phyloP scores from a whole-genome alignment of 176 grass and related monocot genomes.

The Metroxylon sagu region DNA sequence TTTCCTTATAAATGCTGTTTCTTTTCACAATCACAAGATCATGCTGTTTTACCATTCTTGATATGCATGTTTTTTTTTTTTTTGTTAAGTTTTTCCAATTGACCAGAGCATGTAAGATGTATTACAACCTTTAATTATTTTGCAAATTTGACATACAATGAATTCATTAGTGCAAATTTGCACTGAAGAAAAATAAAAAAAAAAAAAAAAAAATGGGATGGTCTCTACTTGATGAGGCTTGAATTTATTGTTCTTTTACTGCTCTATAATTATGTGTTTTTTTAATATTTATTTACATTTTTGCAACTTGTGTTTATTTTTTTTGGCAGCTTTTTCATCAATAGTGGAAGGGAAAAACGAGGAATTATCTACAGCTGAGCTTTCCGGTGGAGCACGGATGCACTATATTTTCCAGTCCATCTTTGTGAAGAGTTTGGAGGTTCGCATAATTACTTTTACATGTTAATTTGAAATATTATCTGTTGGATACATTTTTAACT shows the following conservation, averaged over 20 bases:
- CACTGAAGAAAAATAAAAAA: too few relatives aligned
- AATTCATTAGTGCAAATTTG: too few relatives aligned
- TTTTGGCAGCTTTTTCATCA: constrained; percentile 73
- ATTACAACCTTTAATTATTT: too few relatives aligned
- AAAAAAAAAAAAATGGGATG: too few relatives aligned
- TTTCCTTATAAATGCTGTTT: not conserved
- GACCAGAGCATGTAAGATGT: too few relatives aligned
- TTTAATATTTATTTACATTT: not conserved
- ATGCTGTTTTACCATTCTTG: not conserved
- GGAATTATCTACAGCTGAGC: constrained; percentile 67
- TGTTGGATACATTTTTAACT: too few relatives aligned
- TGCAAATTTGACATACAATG: too few relatives aligned
- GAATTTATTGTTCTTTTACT: not conserved
- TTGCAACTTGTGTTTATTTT: not conserved
- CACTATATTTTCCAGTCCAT: constrained; percentile 99
- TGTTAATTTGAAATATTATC: too few relatives aligned
- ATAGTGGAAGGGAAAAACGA: constrained; percentile 85
- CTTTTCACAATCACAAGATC: not conserved
- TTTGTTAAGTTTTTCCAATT: not conserved
- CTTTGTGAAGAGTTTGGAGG: constrained; percentile 91
- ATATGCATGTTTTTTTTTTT: not conserved
- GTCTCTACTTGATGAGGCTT: not conserved
- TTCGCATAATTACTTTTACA: constrained; percentile 18
- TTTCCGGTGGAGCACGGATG: constrained; percentile 94
- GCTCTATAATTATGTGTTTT: not conserved